A percentile compares a stretch with the other conserved stretches of the same genome.
Evolutionary conservation across 148 eudicot genomes (phyloP).

Genomic region (Nyssa sinensis): DNA sequence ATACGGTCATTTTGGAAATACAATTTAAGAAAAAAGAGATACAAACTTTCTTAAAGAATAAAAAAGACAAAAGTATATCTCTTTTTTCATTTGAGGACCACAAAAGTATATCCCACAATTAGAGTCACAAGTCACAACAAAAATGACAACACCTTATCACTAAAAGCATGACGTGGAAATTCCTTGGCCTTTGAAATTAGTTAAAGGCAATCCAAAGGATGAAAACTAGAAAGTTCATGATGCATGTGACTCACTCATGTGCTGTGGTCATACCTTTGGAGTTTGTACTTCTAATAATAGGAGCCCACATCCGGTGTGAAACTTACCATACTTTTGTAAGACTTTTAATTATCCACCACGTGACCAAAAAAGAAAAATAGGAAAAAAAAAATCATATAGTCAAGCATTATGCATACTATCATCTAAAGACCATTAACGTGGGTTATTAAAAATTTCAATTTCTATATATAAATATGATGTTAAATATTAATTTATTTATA

Average conservation of each 20-base stretch:
- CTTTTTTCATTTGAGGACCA: neutral
- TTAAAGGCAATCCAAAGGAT: neutral
- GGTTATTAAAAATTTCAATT: neutral
- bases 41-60: neutral
- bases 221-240: neutral
- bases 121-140: neutral
- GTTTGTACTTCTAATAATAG: neutral
- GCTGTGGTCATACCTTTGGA: neutral
- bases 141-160: constrained; percentile 17
- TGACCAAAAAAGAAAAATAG: neutral
- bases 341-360: neutral
- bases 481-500: neutral
- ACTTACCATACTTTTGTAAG: neutral
- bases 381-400: no score
- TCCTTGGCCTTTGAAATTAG: constrained; percentile 15
- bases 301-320: constrained; percentile 6
- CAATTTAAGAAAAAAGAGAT: neutral
- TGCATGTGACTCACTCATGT: constrained; percentile 14
- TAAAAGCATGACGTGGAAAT: constrained; percentile 14
- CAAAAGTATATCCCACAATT: constrained; percentile 11
- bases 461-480: neutral
- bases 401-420: no score
- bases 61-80: neutral
- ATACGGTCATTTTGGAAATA: neutral
- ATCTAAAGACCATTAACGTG: neutral